These are phyloP conservation scores for Eimeria acervulina DNA, from an alignment of 169 alveolate species.

Conservation along the genomic window DNA sequence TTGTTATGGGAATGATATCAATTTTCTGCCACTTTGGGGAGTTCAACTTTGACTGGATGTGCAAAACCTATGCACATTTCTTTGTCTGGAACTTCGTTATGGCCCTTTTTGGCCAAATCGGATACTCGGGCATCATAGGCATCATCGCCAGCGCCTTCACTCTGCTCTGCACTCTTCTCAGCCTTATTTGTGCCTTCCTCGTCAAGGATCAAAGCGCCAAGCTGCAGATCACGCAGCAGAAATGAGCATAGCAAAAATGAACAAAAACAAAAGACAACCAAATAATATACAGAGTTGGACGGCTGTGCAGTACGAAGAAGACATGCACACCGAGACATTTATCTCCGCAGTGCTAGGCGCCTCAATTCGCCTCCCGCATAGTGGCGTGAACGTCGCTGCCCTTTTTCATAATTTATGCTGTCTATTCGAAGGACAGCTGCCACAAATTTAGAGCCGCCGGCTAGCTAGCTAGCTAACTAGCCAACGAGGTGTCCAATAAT, in stretches of 20 bases:
- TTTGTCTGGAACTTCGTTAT: conserved; percentile 73
- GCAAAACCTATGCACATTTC: conserved; percentile 60
- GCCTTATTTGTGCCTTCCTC: conserved; percentile 68
- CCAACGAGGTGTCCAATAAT: background rate
- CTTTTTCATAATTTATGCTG: background rate
- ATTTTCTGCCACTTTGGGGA: conserved; percentile 73
- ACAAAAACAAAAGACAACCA: background rate
- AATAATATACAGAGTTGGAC: background rate
- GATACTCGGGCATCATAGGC: conserved; percentile 78
- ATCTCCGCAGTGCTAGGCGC: background rate
- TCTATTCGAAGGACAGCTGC: background rate
- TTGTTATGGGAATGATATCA: conserved; percentile 79
- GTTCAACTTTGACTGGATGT: conserved; percentile 68
- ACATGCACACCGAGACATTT: background rate
- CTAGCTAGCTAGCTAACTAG: background rate
- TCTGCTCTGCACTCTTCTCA: conserved; percentile 45
- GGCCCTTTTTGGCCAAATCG: conserved; percentile 80
- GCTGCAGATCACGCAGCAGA: conserved; percentile 45
- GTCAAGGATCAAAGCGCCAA: conserved; percentile 59
- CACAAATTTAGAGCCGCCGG: background rate
- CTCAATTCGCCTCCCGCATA: background rate
- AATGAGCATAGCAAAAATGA: background rate
- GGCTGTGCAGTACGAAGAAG: background rate
- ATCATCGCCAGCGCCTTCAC: conserved; percentile 77
- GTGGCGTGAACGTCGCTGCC: background rate